A percentile compares a stretch with the other conserved stretches of the same genome.
These are phyloP conservation scores for Tardiomyces blankii DNA, from an alignment of 1,139 yeast genomes.

Conservation along the genomic window DNA sequence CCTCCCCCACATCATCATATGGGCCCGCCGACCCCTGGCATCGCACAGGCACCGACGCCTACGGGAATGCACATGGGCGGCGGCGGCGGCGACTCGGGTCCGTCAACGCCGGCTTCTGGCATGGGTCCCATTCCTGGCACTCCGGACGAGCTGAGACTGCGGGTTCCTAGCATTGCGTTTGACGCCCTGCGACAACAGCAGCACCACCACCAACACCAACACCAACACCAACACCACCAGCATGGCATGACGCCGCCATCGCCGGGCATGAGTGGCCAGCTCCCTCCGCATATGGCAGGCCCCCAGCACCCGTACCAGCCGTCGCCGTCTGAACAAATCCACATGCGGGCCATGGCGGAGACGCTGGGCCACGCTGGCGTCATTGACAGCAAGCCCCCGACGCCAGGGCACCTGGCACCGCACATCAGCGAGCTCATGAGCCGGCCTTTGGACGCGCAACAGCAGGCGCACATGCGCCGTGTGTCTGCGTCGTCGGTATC, in stretches of 20 bases:
- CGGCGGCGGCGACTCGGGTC: conserved; percentile 1
- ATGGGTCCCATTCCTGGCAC: conserved; percentile 9
- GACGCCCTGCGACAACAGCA: conserved; percentile 6
- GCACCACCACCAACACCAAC: conserved; percentile 6
- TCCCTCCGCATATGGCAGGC: neutral
- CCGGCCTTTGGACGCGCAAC: neutral
- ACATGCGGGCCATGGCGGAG: conserved; percentile 1
- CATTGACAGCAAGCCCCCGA: neutral
- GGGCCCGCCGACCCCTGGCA: neutral
- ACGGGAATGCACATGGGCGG: conserved; percentile 6
- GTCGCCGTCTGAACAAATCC: neutral
- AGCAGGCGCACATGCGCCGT: too few species aligned
- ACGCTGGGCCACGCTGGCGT: neutral
- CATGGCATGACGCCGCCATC: conserved; percentile 12
- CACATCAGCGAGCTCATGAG: neutral
- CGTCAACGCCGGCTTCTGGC: too few species aligned
- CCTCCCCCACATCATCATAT: neutral
- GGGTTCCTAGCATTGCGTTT: conserved; percentile 2
- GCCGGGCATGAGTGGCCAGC: conserved; percentile 7
- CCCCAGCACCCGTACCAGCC: neutral
- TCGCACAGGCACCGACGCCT: conserved; percentile 7
- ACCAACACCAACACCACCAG: conserved; percentile 9
- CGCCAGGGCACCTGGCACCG: neutral
- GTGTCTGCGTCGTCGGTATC: too few species aligned
- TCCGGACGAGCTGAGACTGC: neutral